These are phyloP conservation scores for Penicillium nordicum DNA, from an alignment of 2,329 filamentous ascomycete genomes.

Conservation along the genomic window DNA sequence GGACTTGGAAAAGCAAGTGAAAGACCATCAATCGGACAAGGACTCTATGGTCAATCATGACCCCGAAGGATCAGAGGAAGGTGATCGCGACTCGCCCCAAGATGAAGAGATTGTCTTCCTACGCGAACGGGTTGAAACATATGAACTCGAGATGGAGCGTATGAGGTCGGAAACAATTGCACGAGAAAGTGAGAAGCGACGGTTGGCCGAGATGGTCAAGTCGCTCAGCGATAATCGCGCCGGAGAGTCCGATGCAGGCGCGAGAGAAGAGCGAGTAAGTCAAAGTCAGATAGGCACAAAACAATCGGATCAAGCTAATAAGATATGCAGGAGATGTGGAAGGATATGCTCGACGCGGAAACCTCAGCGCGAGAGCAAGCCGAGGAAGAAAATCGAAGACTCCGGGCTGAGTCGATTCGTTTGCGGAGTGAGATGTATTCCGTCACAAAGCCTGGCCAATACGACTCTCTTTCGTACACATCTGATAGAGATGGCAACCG, in stretches of 20 bases:
- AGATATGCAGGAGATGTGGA: constrained; percentile 72
- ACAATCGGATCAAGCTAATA: constrained; percentile 10
- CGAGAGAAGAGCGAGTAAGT: constrained; percentile 47
- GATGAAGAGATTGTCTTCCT: constrained; percentile 85
- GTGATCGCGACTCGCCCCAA: constrained; percentile 52
- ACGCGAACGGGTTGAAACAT: constrained; percentile 80
- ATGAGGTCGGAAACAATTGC: constrained; percentile 72
- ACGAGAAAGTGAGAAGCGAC: constrained; percentile 80
- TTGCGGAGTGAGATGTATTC: constrained; percentile 49
- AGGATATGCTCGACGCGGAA: constrained; percentile 89
- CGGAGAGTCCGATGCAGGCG: constrained; percentile 50
- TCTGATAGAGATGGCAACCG: constrained; percentile 38
- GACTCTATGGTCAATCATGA: constrained; percentile 45
- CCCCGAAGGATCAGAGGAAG: constrained; percentile 43
- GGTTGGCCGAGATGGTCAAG: constrained; percentile 76
- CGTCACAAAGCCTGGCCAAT: constrained; percentile 29
- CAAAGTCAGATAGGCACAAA: constrained; percentile 24
- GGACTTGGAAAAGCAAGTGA: constrained; percentile 77
- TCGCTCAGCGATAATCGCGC: constrained; percentile 55
- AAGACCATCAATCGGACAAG: constrained; percentile 51
- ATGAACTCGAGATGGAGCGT: constrained; percentile 77
- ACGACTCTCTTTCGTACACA: constrained; percentile 34
- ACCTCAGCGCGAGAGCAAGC: constrained; percentile 82
- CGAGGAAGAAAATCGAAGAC: constrained; percentile 79
- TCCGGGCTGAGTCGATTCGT: constrained; percentile 80